Evolutionary conservation across 2,329 filamentous ascomycete genomes (phyloP).

Genomic region (Epicoccum nigrum): DNA sequence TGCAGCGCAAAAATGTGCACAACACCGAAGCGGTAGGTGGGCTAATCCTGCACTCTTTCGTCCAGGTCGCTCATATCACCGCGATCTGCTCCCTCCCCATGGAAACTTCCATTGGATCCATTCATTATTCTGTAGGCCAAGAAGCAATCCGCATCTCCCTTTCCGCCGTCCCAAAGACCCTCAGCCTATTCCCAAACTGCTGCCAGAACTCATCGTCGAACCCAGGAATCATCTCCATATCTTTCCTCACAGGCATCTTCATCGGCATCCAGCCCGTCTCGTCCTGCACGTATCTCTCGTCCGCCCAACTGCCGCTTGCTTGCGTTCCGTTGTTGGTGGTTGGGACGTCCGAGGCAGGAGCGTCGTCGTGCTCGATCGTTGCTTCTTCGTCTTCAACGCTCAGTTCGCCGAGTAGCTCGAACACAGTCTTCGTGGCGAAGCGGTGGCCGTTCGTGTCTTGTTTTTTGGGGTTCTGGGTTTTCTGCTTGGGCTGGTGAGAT

Average conservation of each 20-base stretch:
- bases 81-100: too few species aligned
- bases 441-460: slow-evolving; percentile 7
- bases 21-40: too few species aligned
- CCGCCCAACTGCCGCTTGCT: slow-evolving; percentile 24
- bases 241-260: slow-evolving; percentile 22
- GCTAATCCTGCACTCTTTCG: too few species aligned
- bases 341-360: not conserved
- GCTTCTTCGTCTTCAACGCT: slow-evolving; percentile 18
- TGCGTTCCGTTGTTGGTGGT: not conserved
- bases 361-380: not conserved
- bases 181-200: slow-evolving; percentile 63
- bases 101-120: too few species aligned
- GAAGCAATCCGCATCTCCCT: slow-evolving; percentile 33
- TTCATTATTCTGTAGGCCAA: too few species aligned
- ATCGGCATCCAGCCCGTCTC: slow-evolving; percentile 30
- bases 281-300: slow-evolving; percentile 27
- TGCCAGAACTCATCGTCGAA: slow-evolving; percentile 60
- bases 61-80: too few species aligned
- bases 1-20: too few species aligned
- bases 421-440: slow-evolving; percentile 37
- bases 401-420: slow-evolving; percentile 23
- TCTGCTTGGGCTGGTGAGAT: slow-evolving; percentile 18
- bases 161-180: slow-evolving; percentile 66
- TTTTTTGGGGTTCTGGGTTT: slow-evolving; percentile 8
- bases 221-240: slow-evolving; percentile 57